phyloP scores from a whole-genome alignment of 768 basidiomycete species.

The Tylopilus felleus region DNA sequence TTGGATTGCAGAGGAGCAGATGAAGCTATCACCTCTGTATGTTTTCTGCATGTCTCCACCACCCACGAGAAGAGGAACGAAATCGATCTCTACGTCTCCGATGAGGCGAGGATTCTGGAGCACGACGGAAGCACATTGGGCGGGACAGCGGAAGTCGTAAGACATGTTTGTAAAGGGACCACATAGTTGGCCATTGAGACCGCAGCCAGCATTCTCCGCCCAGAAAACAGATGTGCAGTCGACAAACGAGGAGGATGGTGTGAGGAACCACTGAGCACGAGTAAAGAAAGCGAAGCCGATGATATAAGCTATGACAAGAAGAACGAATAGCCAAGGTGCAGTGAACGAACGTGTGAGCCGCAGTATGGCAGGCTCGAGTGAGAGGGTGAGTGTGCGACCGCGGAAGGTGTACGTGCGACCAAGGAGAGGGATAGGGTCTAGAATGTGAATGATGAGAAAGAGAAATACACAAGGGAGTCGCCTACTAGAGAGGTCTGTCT shows the following conservation, averaged over 20 bases:
- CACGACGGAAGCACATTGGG: slow-evolving; percentile 59
- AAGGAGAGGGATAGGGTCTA: slow-evolving; percentile 57
- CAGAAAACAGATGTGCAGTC: slow-evolving; percentile 72
- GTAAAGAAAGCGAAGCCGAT: slow-evolving; percentile 70
- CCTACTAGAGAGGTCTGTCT: slow-evolving; percentile 46
- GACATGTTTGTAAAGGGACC: slow-evolving; percentile 57
- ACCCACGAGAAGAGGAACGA: slow-evolving; percentile 77
- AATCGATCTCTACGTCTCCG: slow-evolving; percentile 61
- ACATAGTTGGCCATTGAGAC: slow-evolving; percentile 65
- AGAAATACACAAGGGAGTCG: not conserved
- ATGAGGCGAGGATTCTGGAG: slow-evolving; percentile 73
- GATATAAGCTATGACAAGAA: slow-evolving; percentile 62
- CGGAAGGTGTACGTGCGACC: slow-evolving; percentile 44
- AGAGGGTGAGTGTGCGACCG: slow-evolving; percentile 35
- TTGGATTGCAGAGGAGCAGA: slow-evolving; percentile 82
- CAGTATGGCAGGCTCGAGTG: slow-evolving; percentile 55
- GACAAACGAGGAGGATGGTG: slow-evolving; percentile 59
- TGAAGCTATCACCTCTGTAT: slow-evolving; percentile 81
- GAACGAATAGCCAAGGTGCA: slow-evolving; percentile 48
- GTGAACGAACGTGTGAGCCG: slow-evolving; percentile 51
- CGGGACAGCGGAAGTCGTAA: slow-evolving; percentile 80
- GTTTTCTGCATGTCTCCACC: slow-evolving; percentile 71
- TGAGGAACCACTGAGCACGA: slow-evolving; percentile 69
- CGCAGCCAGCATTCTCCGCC: slow-evolving; percentile 66
- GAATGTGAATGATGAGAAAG: not conserved